Base-by-base conservation (phyloP, 202 grass and related monocot genomes). In the Zoysia matrella region DNA sequence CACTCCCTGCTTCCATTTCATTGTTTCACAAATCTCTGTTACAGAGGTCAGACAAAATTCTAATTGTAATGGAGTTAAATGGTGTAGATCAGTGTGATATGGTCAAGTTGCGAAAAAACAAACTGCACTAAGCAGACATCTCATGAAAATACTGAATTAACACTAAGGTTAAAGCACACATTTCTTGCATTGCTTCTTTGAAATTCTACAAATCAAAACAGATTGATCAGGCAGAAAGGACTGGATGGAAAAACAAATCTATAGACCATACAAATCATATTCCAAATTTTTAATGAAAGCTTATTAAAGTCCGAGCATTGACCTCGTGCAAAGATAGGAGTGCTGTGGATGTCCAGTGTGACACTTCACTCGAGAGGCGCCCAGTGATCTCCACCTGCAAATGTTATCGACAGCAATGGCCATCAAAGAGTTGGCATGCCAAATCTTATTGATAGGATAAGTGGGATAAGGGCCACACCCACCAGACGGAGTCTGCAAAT, bases 311-410 rank as follows among this genome's bases (percentile, higher is more conserved):
- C 53, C 2, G 8, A 72, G 10, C 18, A 71, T 30, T 71, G 15
- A 72, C 69, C 2, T 41, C 6, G 3, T 72, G 22, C 49, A 72
- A 72, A 6, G 5, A 13, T 52, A 72, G 49, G 18, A 72, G 22
- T 3, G 69, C 69, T 9, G 52, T 51, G 11, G 69, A 22, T 5
- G 22, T 72, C 69, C 69, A 72, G 49, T 5, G 18, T 2, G 43
- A 71, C 49, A 52, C 22, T 53, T 53, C 47, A 4, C 68, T 72
- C 8, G 69, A 72, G 49, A 12, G 49, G 69, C 11, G 3, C 53
- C 62, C 10, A 13, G 49, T 40, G 22, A 72, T 72, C 49, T 52
- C 49, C 69, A 72, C 69, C 69, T 72, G 30, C 47, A 72, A 72
- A 65, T 6, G 39, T 65, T 65, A 65, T 39, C 62, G 39, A 22